These are phyloP conservation scores for Pilasporangium apinafurcum DNA, from an alignment of 352 stramenopile genomes.

Conservation along the genomic window DNA sequence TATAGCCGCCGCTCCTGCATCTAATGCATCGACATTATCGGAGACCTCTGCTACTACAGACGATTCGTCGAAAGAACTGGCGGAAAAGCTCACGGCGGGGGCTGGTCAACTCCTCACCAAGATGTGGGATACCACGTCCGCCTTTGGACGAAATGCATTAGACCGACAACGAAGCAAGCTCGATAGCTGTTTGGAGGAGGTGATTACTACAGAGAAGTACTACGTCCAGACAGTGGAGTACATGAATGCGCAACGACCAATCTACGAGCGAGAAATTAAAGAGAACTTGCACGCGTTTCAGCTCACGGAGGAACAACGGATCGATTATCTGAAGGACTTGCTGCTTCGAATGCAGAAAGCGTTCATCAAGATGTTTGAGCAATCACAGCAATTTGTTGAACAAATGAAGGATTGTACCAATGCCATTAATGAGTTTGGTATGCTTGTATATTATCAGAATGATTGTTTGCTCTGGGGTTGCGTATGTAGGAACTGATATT, in stretches of 20 bases:
- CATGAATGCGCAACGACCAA: slow-evolving; percentile 54
- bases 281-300: slow-evolving; percentile 79
- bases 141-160: slow-evolving; percentile 53
- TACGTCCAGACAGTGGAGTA: slow-evolving; percentile 66
- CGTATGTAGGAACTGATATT: background rate
- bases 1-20: slow-evolving; percentile 2
- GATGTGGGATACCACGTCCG: slow-evolving; percentile 74
- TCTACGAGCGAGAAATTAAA: slow-evolving; percentile 63
- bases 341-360: slow-evolving; percentile 60
- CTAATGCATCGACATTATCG: slow-evolving; percentile 1
- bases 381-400: slow-evolving; percentile 33
- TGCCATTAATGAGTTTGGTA: slow-evolving; percentile 67
- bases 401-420: slow-evolving; percentile 40
- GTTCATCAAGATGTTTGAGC: slow-evolving; percentile 37
- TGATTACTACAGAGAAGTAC: slow-evolving; percentile 57
- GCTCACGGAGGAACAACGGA: slow-evolving; percentile 75
- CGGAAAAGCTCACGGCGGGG: slow-evolving; percentile 49
- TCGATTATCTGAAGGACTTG: slow-evolving; percentile 77
- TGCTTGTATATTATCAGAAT: slow-evolving; percentile 1
- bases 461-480: background rate
- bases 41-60: slow-evolving; percentile 4
- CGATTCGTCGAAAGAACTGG: slow-evolving; percentile 39
- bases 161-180: slow-evolving; percentile 64
- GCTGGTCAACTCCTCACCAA: slow-evolving; percentile 69
- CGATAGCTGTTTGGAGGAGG: slow-evolving; percentile 52